These are phyloP conservation scores for Quercus phellos DNA, from an alignment of 331 rosid genomes.

Conservation along the genomic window DNA sequence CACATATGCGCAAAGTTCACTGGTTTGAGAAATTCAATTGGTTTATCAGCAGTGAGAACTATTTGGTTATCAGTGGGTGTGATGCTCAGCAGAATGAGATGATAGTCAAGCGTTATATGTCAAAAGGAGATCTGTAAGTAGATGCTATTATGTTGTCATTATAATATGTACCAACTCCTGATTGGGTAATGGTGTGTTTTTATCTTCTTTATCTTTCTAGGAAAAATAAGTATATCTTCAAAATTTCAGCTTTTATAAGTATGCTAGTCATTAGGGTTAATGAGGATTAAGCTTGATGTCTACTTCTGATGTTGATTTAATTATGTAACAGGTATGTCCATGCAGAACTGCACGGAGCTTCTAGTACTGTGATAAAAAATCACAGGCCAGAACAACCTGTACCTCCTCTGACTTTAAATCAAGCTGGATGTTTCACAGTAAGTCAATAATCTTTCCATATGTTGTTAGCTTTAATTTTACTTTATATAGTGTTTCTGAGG, in stretches of 20 bases:
- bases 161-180: background rate
- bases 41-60: conserved; percentile 98
- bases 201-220: background rate
- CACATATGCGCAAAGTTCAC: conserved; percentile 98
- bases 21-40: conserved; percentile 99
- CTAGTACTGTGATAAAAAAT: conserved; percentile 87
- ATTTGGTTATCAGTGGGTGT: conserved; percentile 94
- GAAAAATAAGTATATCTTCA: background rate
- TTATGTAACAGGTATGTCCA: conserved; percentile 71
- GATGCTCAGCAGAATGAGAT: conserved; percentile 99
- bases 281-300: conserved; percentile 9
- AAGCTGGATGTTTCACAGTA: conserved; percentile 98
- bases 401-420: conserved; percentile 89
- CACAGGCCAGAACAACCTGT: conserved; percentile 84
- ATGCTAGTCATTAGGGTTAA: background rate
- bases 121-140: conserved; percentile 97
- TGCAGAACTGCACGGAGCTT: conserved; percentile 97
- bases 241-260: background rate
- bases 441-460: conserved; percentile 18
- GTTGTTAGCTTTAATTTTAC: conserved; percentile 14
- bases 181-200: background rate
- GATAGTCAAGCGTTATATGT: conserved; percentile 99
- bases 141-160: conserved; percentile 10
- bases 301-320: conserved; percentile 31
- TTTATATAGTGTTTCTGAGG: conserved; percentile 21